phyloP scores from a whole-genome alignment of 202 grass and related monocot genomes.

The Sporobolus alterniflorus region DNA sequence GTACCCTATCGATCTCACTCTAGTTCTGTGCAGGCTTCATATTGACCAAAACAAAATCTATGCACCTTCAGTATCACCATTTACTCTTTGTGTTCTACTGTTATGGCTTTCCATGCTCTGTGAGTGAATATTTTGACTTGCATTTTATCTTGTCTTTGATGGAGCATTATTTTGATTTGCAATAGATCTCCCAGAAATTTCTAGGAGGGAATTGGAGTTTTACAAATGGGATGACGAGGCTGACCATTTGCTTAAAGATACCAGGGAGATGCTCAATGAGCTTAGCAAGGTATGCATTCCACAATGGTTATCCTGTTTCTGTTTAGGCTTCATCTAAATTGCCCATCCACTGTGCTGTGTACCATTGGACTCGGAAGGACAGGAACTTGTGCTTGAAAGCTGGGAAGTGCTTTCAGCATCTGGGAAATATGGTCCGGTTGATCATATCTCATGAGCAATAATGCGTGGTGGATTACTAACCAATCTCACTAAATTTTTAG shows the following conservation, averaged over 20 bases:
- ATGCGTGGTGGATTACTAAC: neutral
- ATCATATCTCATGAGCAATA: constrained; percentile 56
- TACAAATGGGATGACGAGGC: constrained; percentile 84
- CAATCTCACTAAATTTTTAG: constrained; percentile 2
- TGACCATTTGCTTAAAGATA: constrained; percentile 68
- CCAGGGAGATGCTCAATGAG: constrained; percentile 78
- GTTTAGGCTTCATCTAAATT: constrained; percentile 17
- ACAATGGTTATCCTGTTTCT: neutral
- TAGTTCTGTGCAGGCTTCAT: neutral
- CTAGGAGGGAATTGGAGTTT: constrained; percentile 76
- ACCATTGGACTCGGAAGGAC: constrained; percentile 90
- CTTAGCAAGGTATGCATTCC: constrained; percentile 65
- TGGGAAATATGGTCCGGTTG: constrained; percentile 72
- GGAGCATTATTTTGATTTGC: constrained; percentile 14
- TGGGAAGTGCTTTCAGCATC: constrained; percentile 73
- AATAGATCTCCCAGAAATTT: constrained; percentile 73
- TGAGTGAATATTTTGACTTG: neutral
- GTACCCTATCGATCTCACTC: neutral
- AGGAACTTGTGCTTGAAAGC: constrained; percentile 83
- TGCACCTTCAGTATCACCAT: neutral
- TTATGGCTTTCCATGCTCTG: neutral
- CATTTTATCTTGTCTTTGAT: constrained; percentile 17
- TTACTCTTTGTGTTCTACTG: neutral
- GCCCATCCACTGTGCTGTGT: constrained; percentile 28
- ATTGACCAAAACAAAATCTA: neutral